Evolutionary conservation across 352 stramenopile genomes (phyloP), one percentile per base, ranked within the genome.

Genomic region (Phytophthora parvispora): DNA sequence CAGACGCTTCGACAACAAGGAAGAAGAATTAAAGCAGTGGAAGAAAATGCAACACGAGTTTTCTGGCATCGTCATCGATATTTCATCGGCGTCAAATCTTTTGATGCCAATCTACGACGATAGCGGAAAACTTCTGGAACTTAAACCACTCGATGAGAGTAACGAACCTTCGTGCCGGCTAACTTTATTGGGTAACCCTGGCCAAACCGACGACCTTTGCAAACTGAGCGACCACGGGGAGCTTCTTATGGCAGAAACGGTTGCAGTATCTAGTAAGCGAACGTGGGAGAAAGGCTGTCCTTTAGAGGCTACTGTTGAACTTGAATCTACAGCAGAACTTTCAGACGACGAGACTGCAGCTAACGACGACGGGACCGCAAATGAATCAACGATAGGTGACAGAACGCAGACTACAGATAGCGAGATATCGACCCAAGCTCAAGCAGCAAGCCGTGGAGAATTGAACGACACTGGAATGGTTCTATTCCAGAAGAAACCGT

Each of bases 41-140:
- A 20, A 62, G 16, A 66, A 34, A 13, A 52, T 89, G 27, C 59
- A 80, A 32, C 80, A 89, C 49, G 62, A 61, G 0, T 51, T 90
- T 18, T 79, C 82, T 5, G 69, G 74, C 1, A 67, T 93, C 28
- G 69, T 48, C 10, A 27, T 93, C 16, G 63, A 87, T 10, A 64
- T 92, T 15, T 54, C 90, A 6, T 92, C 83, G 0, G 72, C 72
- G 3, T 77, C 78, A 3, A 72, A 84, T 24, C 34, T 92, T 2
- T 71, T 83, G 1, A 77, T 62, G 22, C 31, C 49, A 56, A n/a
- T 67, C 34, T 45, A 27, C 1, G 42, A 60, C 36, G 18, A 34
- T 29, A 32, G 10, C 13, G 36, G 56, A 40, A 60, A 56, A 3
- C 22, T 47, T 8, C 27, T 51, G 16, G 43, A 56, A 22, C 29